A percentile compares a stretch with the other conserved stretches of the same genome.
phyloP scores from a whole-genome alignment of 2,329 filamentous ascomycete genomes.

The Penicillium glabrum region DNA sequence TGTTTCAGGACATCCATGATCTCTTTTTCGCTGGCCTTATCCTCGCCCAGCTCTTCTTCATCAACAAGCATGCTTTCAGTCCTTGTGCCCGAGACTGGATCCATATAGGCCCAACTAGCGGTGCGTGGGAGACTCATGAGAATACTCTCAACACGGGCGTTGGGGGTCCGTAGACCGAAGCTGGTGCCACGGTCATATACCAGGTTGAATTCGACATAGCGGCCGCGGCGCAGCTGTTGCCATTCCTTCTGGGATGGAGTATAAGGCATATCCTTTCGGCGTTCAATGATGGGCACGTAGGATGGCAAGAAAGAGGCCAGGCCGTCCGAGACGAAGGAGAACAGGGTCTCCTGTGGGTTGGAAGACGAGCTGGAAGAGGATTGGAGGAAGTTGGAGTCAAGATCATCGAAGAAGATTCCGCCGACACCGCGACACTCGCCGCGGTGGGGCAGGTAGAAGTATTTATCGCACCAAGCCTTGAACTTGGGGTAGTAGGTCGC shows the following conservation, averaged over 20 bases:
- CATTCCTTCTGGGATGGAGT: constrained; percentile 85
- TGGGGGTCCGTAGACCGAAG: constrained; percentile 91
- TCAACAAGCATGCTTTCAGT: constrained; percentile 50
- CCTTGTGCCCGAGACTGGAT: constrained; percentile 53
- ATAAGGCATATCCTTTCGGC: constrained; percentile 87
- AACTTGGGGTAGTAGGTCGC: constrained; percentile 88
- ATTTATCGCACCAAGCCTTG: constrained; percentile 98
- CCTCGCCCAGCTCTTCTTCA: constrained; percentile 34
- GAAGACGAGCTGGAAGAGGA: constrained; percentile 54
- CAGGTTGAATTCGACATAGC: constrained; percentile 98
- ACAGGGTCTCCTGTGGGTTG: constrained; percentile 84
- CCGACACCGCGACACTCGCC: constrained; percentile 83
- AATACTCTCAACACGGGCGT: constrained; percentile 91
- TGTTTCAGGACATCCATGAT: constrained; percentile 70
- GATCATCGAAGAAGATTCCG: constrained; percentile 98
- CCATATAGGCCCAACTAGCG: constrained; percentile 95
- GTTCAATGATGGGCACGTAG: constrained; percentile 85
- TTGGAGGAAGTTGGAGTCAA: constrained; percentile 62
- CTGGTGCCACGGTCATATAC: constrained; percentile 94
- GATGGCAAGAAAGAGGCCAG: constrained; percentile 84
- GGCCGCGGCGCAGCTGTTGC: constrained; percentile 92
- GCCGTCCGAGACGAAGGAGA: constrained; percentile 84
- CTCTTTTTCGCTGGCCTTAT: constrained; percentile 63
- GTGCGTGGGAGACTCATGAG: constrained; percentile 95
- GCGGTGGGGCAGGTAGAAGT: constrained; percentile 93